These are phyloP conservation scores for Candida frijolesensis DNA, from an alignment of 1,139 yeast genomes.

Conservation along the genomic window DNA sequence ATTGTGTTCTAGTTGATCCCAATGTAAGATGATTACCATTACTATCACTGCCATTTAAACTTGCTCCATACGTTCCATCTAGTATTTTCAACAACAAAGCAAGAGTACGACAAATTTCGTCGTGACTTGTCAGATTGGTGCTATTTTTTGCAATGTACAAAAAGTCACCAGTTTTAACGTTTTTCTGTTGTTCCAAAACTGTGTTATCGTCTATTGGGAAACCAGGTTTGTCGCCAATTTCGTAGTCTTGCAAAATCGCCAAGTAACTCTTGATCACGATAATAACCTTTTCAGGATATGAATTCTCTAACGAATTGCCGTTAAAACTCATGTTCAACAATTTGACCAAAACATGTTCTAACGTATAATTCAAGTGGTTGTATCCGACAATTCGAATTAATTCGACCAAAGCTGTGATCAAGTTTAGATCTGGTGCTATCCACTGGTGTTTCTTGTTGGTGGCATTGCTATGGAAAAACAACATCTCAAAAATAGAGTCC, in stretches of 20 bases:
- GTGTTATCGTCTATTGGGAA: conserved; percentile 70
- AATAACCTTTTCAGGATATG: conserved; percentile 70
- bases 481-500: conserved; percentile 53
- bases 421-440: conserved; percentile 61
- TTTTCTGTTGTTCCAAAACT: conserved; percentile 10
- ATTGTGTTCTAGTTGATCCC: conserved; percentile 14
- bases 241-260: conserved; percentile 63
- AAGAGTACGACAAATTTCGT: conserved; percentile 70
- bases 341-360: conserved; percentile 76
- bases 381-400: conserved; percentile 76
- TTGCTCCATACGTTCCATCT: conserved; percentile 63
- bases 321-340: conserved; percentile 57
- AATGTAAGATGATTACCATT: conserved; percentile 17
- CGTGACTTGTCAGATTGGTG: conserved; percentile 62
- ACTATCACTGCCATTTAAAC: conserved; percentile 27
- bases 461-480: conserved; percentile 46
- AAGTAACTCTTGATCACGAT: conserved; percentile 73
- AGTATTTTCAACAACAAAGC: conserved; percentile 58
- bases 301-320: conserved; percentile 58
- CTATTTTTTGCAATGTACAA: conserved; percentile 43
- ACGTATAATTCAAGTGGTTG: conserved; percentile 73
- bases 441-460: conserved; percentile 68
- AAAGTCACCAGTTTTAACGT: conserved; percentile 24
- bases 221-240: conserved; percentile 60
- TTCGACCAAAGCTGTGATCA: conserved; percentile 70